Conservation (phyloP, 2,329 filamentous ascomycete species). For the Paraphaeosphaeria sporulosa region DNA sequence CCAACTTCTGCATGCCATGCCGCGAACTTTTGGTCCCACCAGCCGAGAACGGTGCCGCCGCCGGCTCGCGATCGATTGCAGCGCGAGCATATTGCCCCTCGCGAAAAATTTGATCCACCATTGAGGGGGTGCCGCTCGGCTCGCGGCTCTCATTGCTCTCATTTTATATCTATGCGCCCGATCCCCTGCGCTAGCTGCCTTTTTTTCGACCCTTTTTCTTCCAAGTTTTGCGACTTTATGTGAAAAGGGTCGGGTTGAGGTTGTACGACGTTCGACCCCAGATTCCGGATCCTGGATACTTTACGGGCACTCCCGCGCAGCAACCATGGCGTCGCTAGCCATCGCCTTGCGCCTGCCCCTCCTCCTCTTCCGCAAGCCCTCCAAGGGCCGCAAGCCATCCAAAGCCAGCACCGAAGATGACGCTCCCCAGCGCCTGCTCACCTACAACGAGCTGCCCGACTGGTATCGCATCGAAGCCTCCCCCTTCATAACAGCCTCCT, state of each 20-base stretch:
- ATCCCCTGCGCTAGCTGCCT: neutral
- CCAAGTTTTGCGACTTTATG: neutral
- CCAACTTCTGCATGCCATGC: constrained; percentile 7
- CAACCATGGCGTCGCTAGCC: constrained; percentile 23
- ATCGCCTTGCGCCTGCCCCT: constrained; percentile 25
- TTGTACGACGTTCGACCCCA: neutral
- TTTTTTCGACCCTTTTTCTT: neutral
- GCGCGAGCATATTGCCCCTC: neutral
- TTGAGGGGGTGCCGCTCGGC: neutral
- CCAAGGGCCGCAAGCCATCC: constrained; percentile 5
- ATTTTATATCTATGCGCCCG: no score
- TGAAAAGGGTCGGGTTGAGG: neutral
- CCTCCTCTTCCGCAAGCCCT: constrained; percentile 22
- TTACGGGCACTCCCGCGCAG: neutral
- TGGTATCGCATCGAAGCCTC: constrained; percentile 63
- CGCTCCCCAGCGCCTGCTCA: constrained; percentile 30
- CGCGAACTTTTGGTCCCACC: neutral
- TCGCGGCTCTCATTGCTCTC: no score
- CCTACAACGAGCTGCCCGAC: constrained; percentile 44
- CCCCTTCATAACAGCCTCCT: constrained; percentile 69
- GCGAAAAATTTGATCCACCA: constrained; percentile 9
- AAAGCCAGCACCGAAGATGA: constrained; percentile 11
- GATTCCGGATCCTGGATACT: neutral
- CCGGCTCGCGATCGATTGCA: constrained; percentile 1
- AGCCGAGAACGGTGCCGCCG: constrained; percentile 3